Evolutionary conservation across 768 basidiomycete genomes (phyloP).

Genomic region (Boletus barrowsii): DNA sequence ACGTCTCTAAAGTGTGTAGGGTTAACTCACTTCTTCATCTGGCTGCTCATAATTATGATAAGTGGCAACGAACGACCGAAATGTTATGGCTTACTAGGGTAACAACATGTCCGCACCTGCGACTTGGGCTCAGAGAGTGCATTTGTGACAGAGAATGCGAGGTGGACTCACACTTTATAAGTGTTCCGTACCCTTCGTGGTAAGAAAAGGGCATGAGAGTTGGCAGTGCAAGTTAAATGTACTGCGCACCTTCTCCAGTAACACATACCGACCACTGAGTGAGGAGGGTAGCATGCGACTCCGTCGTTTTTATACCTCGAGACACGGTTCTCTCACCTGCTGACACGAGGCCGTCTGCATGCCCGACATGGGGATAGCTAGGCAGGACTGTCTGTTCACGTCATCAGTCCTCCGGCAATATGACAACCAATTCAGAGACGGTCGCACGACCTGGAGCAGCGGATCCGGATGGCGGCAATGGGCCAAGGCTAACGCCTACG

Average conservation of each 20-base stretch:
- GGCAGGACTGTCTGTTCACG: slow-evolving; percentile 22
- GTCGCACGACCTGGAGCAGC: slow-evolving; percentile 28
- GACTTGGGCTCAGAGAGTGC: slow-evolving; percentile 2
- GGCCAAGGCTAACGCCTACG: slow-evolving; percentile 9
- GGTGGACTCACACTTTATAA: slow-evolving; percentile 44
- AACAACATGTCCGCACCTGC: slow-evolving; percentile 55
- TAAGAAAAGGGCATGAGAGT: slow-evolving; percentile 18
- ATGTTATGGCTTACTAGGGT: slow-evolving; percentile 38
- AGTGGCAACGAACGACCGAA: slow-evolving; percentile 3
- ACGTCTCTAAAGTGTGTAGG: background rate
- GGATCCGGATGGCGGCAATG: slow-evolving; percentile 16
- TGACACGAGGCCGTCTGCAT: slow-evolving; percentile 27
- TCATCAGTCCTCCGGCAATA: slow-evolving; percentile 24
- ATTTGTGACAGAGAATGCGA: background rate
- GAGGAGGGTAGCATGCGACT: background rate
- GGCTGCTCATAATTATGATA: slow-evolving; percentile 36
- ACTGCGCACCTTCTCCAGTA: slow-evolving; percentile 54
- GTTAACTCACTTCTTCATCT: slow-evolving; percentile 50
- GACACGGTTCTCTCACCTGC: slow-evolving; percentile 23
- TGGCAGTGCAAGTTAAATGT: background rate
- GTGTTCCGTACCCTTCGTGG: slow-evolving; percentile 50
- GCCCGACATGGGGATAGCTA: slow-evolving; percentile 26
- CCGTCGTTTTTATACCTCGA: slow-evolving; percentile 30
- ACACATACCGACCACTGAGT: slow-evolving; percentile 43
- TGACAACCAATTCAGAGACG: slow-evolving; percentile 25